Evolutionary conservation across 805 yeast genomes (phyloP), one percentile per base, ranked within the genome.

Genomic region (Metschnikowia proteae): DNA sequence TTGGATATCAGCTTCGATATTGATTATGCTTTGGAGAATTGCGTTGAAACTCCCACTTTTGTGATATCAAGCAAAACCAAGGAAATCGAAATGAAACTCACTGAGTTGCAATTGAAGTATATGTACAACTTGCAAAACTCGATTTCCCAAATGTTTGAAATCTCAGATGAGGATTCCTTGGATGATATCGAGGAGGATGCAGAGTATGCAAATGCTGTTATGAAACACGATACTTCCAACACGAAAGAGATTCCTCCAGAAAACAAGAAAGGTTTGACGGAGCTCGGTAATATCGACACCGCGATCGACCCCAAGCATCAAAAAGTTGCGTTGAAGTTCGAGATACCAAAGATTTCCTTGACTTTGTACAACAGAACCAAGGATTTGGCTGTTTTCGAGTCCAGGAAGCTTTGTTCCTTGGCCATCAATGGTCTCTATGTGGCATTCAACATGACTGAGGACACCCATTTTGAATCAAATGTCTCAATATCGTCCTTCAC

Each of bases 41-140:
- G 55, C 1, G 58, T 60, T 2, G 65, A 60, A 2, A 58, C 73
- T 2, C 84, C 95, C 0, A 66, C 78, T 0, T 70, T 81, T 30
- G 65, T 67, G 1, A 68, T 87, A 0, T 55, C 58, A 0, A 91
- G 96, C 23, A 66, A 71, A 11, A 73, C 87, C 55, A 79, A 85
- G 1, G 84, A 86, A 7, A 72, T 85, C 10, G 79, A 81, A 38
- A 71, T 88, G 54, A 73, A 77, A 28, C 64, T 89, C 49, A 86
- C 96, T 0, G 96, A 91, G 57, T 63, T 80, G 31, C 97, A 91
- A 62, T 68, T 85, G 29, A 67, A 73, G 11, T 82, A 80, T 55
- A 59, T 89, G 39, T 58, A 80, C 57, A 67, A 75, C n/a, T 67
- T 89, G 43, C 67, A 78, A 2, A 79, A 76, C 40, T 74, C 82